Conservation (phyloP, 805 yeast species). For the Debaryomyces castellii region DNA sequence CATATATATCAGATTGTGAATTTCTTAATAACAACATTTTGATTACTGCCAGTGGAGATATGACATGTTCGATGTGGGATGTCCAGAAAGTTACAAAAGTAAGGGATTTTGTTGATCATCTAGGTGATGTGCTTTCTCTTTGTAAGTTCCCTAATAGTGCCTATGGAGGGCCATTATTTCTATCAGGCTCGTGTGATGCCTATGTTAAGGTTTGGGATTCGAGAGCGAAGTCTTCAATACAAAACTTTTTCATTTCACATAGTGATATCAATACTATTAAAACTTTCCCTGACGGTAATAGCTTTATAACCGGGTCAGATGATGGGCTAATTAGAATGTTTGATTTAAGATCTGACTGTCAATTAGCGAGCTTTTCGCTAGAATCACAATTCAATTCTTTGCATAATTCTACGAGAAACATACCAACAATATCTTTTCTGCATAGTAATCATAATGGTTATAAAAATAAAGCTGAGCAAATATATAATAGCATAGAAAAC, state of each 20-base stretch:
- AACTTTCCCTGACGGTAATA: conserved; percentile 68
- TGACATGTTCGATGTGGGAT: conserved; percentile 82
- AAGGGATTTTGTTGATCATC: conserved; percentile 60
- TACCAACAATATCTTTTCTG: neutral
- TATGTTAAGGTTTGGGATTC: conserved; percentile 66
- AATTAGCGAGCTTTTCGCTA: conserved; percentile 49
- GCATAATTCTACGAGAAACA: neutral
- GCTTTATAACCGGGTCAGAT: conserved; percentile 76
- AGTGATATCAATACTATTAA: conserved; percentile 62
- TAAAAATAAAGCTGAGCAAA: conserved; percentile 6
- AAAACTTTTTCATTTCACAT: conserved; percentile 53
- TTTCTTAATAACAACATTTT: conserved; percentile 59
- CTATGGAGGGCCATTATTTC: conserved; percentile 32
- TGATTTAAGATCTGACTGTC: conserved; percentile 78
- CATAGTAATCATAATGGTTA: conserved; percentile 11
- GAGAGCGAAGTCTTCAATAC: conserved; percentile 48
- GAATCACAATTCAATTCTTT: conserved; percentile 8
- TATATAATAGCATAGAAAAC: conserved; percentile 42
- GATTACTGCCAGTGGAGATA: conserved; percentile 78
- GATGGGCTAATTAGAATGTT: conserved; percentile 69
- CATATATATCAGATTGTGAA: conserved; percentile 74
- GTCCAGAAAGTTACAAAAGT: conserved; percentile 54
- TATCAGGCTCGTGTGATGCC: conserved; percentile 70
- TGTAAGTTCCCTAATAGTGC: conserved; percentile 16
- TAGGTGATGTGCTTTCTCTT: conserved; percentile 67